Evolutionary conservation across 2,329 filamentous ascomycete genomes (phyloP), one percentile per base, ranked within the genome.

Genomic region (Cercospora canescens): DNA sequence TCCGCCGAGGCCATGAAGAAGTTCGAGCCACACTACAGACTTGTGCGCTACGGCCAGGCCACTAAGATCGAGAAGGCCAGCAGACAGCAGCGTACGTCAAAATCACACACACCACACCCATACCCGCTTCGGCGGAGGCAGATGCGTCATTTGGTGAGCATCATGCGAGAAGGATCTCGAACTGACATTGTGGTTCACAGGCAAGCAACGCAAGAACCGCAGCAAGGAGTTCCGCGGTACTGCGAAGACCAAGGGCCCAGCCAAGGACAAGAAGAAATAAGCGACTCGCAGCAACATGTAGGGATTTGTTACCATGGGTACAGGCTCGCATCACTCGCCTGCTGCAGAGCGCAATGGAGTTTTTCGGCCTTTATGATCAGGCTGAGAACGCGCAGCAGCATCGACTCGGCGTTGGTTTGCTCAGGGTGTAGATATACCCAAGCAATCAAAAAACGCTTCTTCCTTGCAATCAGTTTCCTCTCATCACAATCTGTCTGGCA

Each of bases 201-300:
- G 94, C 91, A 99, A 99, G 89, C 95, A 98, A 88, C 92, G 95
- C 88, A 99, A 99, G 93, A 99, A 99, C 92, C 90, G 94, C 84
- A 89, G 92, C 86, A 98, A 99, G 93, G 95, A 94, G 82, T 91
- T 97, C 84, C 92, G 95, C 78, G 95, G 95, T 82, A 96, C 93
- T 79, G 94, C 93, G 80, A 99, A 99, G 93, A 89, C 90, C 88
- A 97, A 97, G 92, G 93, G 93, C 83, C 90, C 90, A 81, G 89
- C 90, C 87, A 88, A 91, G 84, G 95, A 96, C 89, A 96, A 97
- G 91, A 92, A 84, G 84, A 77, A 78, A 75, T 77, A 77, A 72
- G 72, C 68, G 70, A 52, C 48, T 72, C 71, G 70, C 67, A 52
- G 54, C 45, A 58, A 26, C 35, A 50, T 45, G 50, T 62, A 65